Evolutionary conservation across 192 early-diverging fungal species (phyloP).

Genomic region (Rhizophlyctis rosea): DNA sequence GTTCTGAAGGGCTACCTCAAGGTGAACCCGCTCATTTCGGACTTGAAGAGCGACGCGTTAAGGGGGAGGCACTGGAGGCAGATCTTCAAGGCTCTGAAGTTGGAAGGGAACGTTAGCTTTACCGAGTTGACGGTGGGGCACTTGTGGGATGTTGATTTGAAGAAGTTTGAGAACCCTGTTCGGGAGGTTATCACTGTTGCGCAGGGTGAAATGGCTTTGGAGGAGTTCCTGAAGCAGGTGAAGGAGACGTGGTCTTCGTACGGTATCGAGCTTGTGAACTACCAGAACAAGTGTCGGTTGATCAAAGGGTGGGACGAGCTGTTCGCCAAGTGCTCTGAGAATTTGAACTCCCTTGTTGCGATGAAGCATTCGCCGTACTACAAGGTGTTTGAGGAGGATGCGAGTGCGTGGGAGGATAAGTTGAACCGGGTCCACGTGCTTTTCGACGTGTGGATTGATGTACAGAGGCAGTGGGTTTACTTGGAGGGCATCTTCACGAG

Average conservation of each 20-base stretch:
- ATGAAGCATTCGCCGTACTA: slow-evolving; percentile 98
- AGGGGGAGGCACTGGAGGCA: slow-evolving; percentile 97
- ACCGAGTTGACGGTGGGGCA: slow-evolving; percentile 90
- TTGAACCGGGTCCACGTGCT: slow-evolving; percentile 92
- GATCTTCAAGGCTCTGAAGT: slow-evolving; percentile 78
- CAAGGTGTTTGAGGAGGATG: slow-evolving; percentile 98
- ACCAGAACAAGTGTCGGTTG: slow-evolving; percentile 95
- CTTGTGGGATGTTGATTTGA: slow-evolving; percentile 91
- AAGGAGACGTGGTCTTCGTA: slow-evolving; percentile 92
- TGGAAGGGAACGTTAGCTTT: slow-evolving; percentile 66
- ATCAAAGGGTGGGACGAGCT: slow-evolving; percentile 98
- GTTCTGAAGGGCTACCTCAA: slow-evolving; percentile 75
- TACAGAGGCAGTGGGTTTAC: slow-evolving; percentile 99
- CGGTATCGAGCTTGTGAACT: slow-evolving; percentile 89
- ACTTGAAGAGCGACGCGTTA: slow-evolving; percentile 95
- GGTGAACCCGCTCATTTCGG: slow-evolving; percentile 74
- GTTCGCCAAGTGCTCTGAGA: slow-evolving; percentile 93
- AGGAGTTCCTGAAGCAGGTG: slow-evolving; percentile 93
- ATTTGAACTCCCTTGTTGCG: slow-evolving; percentile 89
- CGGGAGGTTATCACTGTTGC: slow-evolving; percentile 88
- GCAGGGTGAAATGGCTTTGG: slow-evolving; percentile 99
- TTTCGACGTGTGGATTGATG: slow-evolving; percentile 99
- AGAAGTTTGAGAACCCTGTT: slow-evolving; percentile 79
- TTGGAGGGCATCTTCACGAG: slow-evolving; percentile 97
- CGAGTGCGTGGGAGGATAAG: slow-evolving; percentile 91